A percentile compares a stretch with the other conserved stretches of the same genome.
Conservation (phyloP, 2,329 filamentous ascomycete genomes). For the Pseudocercospora cruenta region DNA sequence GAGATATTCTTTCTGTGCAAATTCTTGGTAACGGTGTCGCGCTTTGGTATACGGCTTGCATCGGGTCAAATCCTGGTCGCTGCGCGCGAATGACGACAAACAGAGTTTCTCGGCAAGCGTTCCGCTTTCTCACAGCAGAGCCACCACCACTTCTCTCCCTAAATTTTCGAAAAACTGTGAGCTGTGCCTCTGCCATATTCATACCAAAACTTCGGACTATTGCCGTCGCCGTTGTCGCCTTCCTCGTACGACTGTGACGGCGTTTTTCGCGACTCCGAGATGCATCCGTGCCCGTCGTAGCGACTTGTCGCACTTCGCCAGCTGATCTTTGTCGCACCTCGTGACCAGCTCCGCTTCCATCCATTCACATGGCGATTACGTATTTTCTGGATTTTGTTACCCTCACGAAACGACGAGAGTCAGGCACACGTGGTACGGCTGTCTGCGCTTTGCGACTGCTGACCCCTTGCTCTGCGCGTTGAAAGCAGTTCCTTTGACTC, state of each 20-base stretch:
- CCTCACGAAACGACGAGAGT: conserved; percentile 14
- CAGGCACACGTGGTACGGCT: conserved; percentile 12
- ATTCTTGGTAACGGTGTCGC: not conserved
- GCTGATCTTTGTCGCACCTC: conserved; percentile 7
- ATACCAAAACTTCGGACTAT: not conserved
- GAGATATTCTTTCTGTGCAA: not conserved
- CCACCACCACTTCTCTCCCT: not conserved
- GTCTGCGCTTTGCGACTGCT: not conserved
- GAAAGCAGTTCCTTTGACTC: conserved; percentile 17
- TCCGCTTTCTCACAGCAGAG: not conserved
- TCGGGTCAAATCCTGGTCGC: not conserved
- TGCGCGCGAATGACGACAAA: not conserved
- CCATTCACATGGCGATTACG: conserved; percentile 12
- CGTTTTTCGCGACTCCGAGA: not conserved
- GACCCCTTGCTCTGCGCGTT: not conserved
- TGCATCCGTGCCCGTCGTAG: not conserved
- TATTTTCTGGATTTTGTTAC: conserved; percentile 14
- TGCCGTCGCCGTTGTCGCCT: not conserved
- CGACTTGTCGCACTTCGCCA: not conserved
- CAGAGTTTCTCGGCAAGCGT: not conserved
- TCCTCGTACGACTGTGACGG: not conserved
- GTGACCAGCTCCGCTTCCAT: not conserved
- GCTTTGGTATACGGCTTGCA: not conserved
- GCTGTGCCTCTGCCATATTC: not conserved
- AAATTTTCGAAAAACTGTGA: not conserved